Base-by-base conservation (phyloP, 768 basidiomycete species). In the Boletus insuetus region DNA sequence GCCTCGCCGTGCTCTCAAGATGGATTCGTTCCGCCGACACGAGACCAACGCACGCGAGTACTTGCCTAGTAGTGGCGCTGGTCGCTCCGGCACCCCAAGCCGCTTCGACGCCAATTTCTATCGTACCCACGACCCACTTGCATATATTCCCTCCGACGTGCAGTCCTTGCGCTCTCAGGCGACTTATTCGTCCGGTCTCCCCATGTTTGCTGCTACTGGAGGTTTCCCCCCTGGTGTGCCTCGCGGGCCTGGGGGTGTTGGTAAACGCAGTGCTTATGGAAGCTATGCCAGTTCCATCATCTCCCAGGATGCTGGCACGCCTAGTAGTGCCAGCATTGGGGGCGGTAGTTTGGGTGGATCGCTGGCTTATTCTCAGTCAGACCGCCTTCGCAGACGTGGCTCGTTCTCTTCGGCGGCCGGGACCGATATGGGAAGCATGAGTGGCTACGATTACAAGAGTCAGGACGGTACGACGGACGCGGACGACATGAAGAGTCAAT, bases 161-260 rank as follows among this genome's bases (percentile, higher is more conserved):
- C 96, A 97, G 69, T 98, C 96, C 4, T 82, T 98, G 44, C 87
- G 94, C 51, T 98, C 96, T 3, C 97, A 99, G 71, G 95, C 96
- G 0, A 94, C 93, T 0, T 95, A 97, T 68, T 90, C 94, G 3
- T 94, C 94, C 11, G 91, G 92, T 24, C 76, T 96, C 31, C 94
- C 94, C 16, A 83, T 91, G 79, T 95, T 94, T 65, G 79, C 83
- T 48, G 74, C 81, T 29, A 80, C 79, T 60, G 83, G 86, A 45
- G 85, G 86, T 12, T 91, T 88, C 64, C 84, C 87, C 44, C 78
- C 85, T 46, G 82, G 82, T 13, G 74, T 84, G 48, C 81, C 84
- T 54, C 82, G 91, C 24, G 82, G 82, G 17, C 61, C 69, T 7
- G 77, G 76, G 41, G 80, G 82, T 55, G 84, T 82, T 38, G 80